Evolutionary conservation across 345 rosid species (phyloP), one percentile per base, ranked within the genome.

Genomic region (Arabidopsis suecica): DNA sequence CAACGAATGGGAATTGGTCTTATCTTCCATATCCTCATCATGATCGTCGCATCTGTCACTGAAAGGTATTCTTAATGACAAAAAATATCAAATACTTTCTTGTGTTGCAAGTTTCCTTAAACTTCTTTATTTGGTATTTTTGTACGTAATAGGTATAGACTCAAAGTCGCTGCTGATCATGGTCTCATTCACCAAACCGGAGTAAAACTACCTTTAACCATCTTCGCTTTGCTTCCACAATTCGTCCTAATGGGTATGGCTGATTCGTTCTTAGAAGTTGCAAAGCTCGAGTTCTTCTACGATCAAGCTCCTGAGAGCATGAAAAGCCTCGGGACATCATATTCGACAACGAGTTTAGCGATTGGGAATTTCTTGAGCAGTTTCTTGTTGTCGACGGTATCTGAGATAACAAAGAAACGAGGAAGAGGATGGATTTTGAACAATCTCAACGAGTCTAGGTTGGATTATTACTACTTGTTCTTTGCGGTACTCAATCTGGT

Each of bases 251-350:
- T 77, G 87, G 96, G 98, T 20, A 74, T 89, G 0, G 88, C 97
- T n/a, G 97, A 93, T 80, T 32, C 84, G 3, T 89, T 93, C 6
- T 62, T 78, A 12, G 96, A 89, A 68, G 90, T 88, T 7, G 93
- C 98, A 0, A 93, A 93, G 84, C 41, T 91, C 18, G 96, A 91
- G 62, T 91, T 89, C 42, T 93, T 93, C 91, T 93, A 91, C 33
- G 96, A 91, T 56, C 98, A 93, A 55, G 92, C 96, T 7, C 96
- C 98, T 0, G 83, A 87, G 56, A 86, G 86, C 33, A 88, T 89
- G 98, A 91, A 93, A 60, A 87, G 97, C 57, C 78, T 93, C 0
- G 94, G 98, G 22, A 84, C 98, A 8, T 84, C 97, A 0, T 89
- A 87, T 65, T 89, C 87, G 56, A 76, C 86, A 0, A 86, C 71